phyloP scores from a whole-genome alignment of 495 filamentous ascomycete species.

The Penicilliopsis zonata region DNA sequence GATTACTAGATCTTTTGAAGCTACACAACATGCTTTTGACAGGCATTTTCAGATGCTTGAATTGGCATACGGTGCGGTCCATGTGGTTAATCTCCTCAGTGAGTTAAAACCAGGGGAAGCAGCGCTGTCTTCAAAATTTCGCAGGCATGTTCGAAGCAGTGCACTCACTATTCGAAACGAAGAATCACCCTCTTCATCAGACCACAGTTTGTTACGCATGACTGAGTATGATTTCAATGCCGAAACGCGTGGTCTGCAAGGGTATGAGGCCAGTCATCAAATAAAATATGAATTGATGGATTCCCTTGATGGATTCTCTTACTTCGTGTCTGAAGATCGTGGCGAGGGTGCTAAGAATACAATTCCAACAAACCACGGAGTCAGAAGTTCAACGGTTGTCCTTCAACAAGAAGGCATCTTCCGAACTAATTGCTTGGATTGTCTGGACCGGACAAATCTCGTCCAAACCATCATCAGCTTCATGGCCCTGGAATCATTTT shows the following conservation, averaged over 20 bases:
- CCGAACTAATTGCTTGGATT: constrained; percentile 92
- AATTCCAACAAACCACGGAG: no score
- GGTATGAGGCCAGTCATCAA: constrained; percentile 76
- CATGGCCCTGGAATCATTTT: constrained; percentile 76
- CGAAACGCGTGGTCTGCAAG: constrained; percentile 74
- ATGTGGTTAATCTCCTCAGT: constrained; percentile 86
- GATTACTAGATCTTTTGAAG: constrained; percentile 78
- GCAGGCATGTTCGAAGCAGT: constrained; percentile 61
- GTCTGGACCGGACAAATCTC: constrained; percentile 89
- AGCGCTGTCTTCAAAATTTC: constrained; percentile 67
- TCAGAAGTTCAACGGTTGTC: constrained; percentile 51
- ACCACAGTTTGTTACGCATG: constrained; percentile 56
- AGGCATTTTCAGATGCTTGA: constrained; percentile 82
- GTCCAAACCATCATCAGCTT: constrained; percentile 90
- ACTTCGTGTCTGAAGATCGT: constrained; percentile 66
- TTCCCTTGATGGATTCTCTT: constrained; percentile 78
- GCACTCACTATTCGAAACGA: constrained; percentile 44
- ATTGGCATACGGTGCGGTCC: constrained; percentile 74
- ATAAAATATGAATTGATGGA: constrained; percentile 63
- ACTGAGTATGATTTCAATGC: constrained; percentile 95
- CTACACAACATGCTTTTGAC: constrained; percentile 89
- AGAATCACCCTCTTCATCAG: constrained; percentile 29
- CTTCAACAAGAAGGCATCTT: constrained; percentile 91
- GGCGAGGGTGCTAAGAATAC: constrained; percentile 17
- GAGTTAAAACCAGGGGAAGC: constrained; percentile 72